These are phyloP conservation scores for Cajanus cajan DNA, from an alignment of 306 rosid genomes.

Conservation along the genomic window DNA sequence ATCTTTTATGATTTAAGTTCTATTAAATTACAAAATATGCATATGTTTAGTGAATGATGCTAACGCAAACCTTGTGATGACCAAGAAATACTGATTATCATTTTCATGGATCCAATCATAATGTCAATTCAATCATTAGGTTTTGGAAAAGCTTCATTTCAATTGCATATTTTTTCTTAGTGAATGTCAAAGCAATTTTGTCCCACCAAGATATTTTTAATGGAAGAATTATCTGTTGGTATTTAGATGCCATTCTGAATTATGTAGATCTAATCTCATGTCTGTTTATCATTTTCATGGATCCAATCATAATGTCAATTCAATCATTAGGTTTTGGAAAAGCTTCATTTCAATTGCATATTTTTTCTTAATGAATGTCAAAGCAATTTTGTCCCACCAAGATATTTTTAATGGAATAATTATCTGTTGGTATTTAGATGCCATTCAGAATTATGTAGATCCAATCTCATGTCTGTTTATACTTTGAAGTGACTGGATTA, in stretches of 20 bases:
- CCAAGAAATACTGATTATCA: constrained; percentile 1
- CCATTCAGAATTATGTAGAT: not conserved
- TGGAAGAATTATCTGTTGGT: not conserved
- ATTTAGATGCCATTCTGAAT: constrained; percentile 1
- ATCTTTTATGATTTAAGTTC: not conserved
- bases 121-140: not conserved
- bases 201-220: not conserved
- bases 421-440: too few species aligned
- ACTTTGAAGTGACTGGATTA: not conserved
- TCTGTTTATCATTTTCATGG: constrained; percentile 1
- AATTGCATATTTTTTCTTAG: not conserved
- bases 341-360: not conserved
- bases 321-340: not conserved
- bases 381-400: not conserved
- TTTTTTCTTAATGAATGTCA: not conserved
- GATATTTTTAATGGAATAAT: not conserved
- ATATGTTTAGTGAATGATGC: not conserved
- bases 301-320: not conserved
- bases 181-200: not conserved
- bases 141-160: not conserved
- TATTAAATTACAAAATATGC: not conserved
- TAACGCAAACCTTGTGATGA: not conserved
- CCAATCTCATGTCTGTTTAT: not conserved
- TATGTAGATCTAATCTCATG: not conserved
- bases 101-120: not conserved